Evolutionary conservation across 768 basidiomycete genomes (phyloP).

Genomic region (Lentinula edodes): DNA sequence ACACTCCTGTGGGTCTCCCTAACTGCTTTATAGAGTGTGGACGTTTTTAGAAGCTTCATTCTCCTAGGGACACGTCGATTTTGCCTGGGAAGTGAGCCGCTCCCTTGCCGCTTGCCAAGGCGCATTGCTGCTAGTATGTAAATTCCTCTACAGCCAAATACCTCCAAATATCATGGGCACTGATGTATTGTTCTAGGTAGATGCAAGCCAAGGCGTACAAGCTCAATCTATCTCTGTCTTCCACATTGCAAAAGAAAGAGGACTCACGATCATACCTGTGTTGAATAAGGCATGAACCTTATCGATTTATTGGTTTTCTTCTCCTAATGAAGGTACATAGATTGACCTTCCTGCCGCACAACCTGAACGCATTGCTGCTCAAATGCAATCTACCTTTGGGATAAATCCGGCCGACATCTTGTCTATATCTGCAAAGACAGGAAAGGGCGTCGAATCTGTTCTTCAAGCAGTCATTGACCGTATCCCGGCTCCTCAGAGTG

Average conservation of each 20-base stretch:
- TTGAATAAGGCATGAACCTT: slow-evolving; percentile 71
- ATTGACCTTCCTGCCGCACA: slow-evolving; percentile 91
- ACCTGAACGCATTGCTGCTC: slow-evolving; percentile 71
- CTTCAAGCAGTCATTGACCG: slow-evolving; percentile 76
- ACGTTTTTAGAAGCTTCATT: neutral
- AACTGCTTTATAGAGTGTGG: neutral
- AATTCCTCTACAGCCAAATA: neutral
- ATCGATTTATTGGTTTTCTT: neutral
- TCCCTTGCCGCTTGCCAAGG: slow-evolving; percentile 93
- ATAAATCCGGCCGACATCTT: slow-evolving; percentile 71
- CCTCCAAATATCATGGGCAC: neutral
- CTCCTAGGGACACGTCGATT: slow-evolving; percentile 91
- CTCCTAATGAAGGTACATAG: slow-evolving; percentile 28
- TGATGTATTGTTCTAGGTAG: slow-evolving; percentile 52
- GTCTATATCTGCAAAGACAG: slow-evolving; percentile 89
- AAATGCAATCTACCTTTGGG: slow-evolving; percentile 81
- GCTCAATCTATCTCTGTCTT: slow-evolving; percentile 96
- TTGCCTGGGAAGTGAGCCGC: slow-evolving; percentile 93
- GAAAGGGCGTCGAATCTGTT: slow-evolving; percentile 72
- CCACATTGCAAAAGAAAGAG: slow-evolving; percentile 78
- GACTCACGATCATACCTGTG: slow-evolving; percentile 82
- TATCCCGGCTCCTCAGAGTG: slow-evolving; percentile 74
- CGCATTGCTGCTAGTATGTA: slow-evolving; percentile 54
- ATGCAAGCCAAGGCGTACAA: slow-evolving; percentile 97
- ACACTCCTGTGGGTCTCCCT: slow-evolving; percentile 69